Base-by-base conservation (phyloP, 1,139 yeast species). In the Lodderomyces pseudojiufengensis region DNA sequence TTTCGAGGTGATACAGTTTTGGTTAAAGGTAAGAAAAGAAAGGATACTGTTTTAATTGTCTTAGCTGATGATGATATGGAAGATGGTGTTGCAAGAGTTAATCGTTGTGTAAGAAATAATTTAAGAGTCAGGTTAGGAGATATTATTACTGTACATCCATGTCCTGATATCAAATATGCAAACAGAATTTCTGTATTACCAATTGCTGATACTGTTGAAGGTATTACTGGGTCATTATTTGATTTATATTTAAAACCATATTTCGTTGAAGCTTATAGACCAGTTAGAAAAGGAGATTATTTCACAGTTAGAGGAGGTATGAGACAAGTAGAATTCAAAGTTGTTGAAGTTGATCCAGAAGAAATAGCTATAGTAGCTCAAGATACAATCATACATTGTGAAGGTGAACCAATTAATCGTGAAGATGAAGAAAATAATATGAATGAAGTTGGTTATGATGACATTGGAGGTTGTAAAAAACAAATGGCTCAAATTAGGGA, bases 401-500 rank as follows among this genome's bases (percentile, higher is more conserved):
- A 94, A 64, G 99, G 98, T 55, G 99, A 94, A 54, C 97, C 99
- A 54, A 90, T 92, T 64, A 87, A 86, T 67, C 84, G 99, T 61
- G 99, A 92, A 68, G 99, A 92, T 57, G 99, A 94, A 67, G 99
- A 92, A 66, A 87, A 88, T 61, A 87, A 81, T 61, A 75, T 92
- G 64, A 88, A 85, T 54, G 98, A 92, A 48, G 97, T 92, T 42
- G 99, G 99, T 51, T 92, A 92, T 63, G 99, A 92, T 59, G 98
- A 92, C 57, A 92, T 92, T 61, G 99, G 99, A 62, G 98, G 98
- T 34, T 88, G 96, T 69, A 84, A 95, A 66, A 92, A 90, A 65
- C 97, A 90, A 67, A 88, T 90, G 95, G 97, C 97, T 29, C 97
- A 90, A 68, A 88, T 90, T 57, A 81, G 97, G 68, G 97, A 90